These are phyloP conservation scores for Obelidium mucronatum DNA, from an alignment of 192 early-diverging fungal genomes.

Conservation along the genomic window DNA sequence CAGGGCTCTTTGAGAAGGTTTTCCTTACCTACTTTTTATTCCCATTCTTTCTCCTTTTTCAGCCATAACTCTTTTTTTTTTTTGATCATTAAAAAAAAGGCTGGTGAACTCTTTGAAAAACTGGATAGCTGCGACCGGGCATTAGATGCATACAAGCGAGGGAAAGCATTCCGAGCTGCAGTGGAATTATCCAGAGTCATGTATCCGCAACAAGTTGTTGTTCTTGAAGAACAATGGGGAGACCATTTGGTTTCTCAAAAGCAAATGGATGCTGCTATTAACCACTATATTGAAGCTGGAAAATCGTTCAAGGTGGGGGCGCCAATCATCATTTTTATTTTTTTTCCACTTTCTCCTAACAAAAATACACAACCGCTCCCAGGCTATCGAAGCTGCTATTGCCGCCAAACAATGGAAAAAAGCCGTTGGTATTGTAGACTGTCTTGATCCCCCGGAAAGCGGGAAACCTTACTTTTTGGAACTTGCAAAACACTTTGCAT, in stretches of 20 bases:
- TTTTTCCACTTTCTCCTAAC: neutral
- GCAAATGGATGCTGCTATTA: conserved; percentile 71
- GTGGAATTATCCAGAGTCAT: conserved; percentile 60
- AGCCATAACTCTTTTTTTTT: neutral
- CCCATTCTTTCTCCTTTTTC: conserved; percentile 11
- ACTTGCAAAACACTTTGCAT: conserved; percentile 63
- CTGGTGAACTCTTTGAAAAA: conserved; percentile 67
- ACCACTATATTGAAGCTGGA: conserved; percentile 72
- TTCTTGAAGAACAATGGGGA: conserved; percentile 73
- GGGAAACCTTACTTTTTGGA: conserved; percentile 57
- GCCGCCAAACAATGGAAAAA: conserved; percentile 64
- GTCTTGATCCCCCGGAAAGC: conserved; percentile 59
- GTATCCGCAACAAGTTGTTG: conserved; percentile 64
- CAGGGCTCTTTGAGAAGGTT: conserved; percentile 65
- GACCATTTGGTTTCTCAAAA: conserved; percentile 66
- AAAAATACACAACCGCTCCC: neutral
- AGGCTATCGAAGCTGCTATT: conserved; percentile 36
- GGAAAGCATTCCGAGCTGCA: conserved; percentile 66
- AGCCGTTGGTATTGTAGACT: conserved; percentile 66
- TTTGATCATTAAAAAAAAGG: conserved; percentile 32
- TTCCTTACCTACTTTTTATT: too few species aligned
- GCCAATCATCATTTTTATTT: conserved; percentile 8
- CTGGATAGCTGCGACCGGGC: conserved; percentile 61
- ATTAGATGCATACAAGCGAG: conserved; percentile 64
- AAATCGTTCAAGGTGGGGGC: conserved; percentile 60